A percentile compares a stretch with the other conserved stretches of the same genome.
These are phyloP conservation scores for Hypoxylon sp. DNA, from an alignment of 2,329 filamentous ascomycete species.

Conservation along the genomic window DNA sequence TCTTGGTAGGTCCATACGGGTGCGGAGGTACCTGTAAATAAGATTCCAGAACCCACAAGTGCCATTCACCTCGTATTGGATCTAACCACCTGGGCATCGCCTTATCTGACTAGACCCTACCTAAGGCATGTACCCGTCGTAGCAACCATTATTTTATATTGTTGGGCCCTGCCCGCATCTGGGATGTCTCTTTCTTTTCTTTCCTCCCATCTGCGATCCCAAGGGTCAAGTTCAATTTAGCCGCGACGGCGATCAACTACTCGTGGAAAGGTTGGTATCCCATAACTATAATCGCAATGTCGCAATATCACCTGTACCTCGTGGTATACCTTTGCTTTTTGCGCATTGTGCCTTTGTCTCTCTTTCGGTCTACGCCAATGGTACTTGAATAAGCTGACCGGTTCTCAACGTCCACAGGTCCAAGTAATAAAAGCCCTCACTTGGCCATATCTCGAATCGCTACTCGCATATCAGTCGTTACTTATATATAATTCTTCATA, in stretches of 20 bases:
- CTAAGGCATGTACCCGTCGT: constrained; percentile 9
- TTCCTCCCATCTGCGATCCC: constrained; percentile 13
- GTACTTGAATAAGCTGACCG: constrained; percentile 22
- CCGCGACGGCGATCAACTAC: constrained; percentile 32
- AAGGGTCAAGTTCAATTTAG: constrained; percentile 34
- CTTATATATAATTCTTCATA: constrained; percentile 1
- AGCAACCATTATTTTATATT: constrained; percentile 35
- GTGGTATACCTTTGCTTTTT: background rate
- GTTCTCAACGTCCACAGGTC: constrained; percentile 15
- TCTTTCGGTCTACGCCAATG: constrained; percentile 2
- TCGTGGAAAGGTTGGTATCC: constrained; percentile 19
- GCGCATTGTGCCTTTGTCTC: background rate
- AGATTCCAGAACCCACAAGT: constrained; percentile 28
- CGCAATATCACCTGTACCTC: background rate
- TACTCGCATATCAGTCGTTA: constrained; percentile 13
- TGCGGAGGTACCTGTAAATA: constrained; percentile 12
- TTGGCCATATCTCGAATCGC: constrained; percentile 22
- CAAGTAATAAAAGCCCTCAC: constrained; percentile 12
- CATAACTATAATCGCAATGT: background rate
- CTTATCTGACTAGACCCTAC: constrained; percentile 30
- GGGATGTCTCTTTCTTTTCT: constrained; percentile 7
- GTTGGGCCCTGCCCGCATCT: constrained; percentile 21
- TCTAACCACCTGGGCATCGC: constrained; percentile 21
- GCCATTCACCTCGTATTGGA: constrained; percentile 31
- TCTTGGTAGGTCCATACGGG: too few species aligned